Evolutionary conservation across 352 stramenopile species (phyloP).

Genomic region (Pythium volutum): DNA sequence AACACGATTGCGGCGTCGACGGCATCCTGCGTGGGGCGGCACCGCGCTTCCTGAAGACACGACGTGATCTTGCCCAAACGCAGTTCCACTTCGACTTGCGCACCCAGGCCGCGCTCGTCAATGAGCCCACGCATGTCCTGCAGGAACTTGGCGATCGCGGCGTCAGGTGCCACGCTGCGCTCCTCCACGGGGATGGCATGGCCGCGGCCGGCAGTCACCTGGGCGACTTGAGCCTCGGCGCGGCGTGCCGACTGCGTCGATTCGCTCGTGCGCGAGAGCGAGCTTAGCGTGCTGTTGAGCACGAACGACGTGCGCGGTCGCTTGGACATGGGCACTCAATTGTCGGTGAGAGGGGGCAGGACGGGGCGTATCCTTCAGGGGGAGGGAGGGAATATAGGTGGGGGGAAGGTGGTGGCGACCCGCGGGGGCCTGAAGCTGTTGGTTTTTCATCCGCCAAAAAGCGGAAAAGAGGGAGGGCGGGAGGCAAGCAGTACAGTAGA

Average conservation of each 20-base stretch:
- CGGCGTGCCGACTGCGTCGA: conserved; percentile 67
- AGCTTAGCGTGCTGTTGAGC: conserved; percentile 70
- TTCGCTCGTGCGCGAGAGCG: conserved; percentile 74
- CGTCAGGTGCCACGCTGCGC: conserved; percentile 59
- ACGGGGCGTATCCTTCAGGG: neutral
- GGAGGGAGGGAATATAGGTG: too few relatives aligned
- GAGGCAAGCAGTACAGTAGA: neutral
- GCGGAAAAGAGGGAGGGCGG: neutral
- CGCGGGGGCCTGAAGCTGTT: neutral
- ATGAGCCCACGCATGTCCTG: conserved; percentile 74
- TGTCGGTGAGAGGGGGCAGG: neutral
- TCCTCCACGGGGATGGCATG: conserved; percentile 75
- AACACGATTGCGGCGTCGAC: conserved; percentile 73
- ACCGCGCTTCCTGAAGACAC: conserved; percentile 68
- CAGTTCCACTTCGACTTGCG: conserved; percentile 81
- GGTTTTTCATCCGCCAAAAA: neutral
- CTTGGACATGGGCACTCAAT: conserved; percentile 69
- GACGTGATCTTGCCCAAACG: conserved; percentile 82
- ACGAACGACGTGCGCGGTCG: conserved; percentile 33
- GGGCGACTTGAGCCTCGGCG: conserved; percentile 69
- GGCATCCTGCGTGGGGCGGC: conserved; percentile 64
- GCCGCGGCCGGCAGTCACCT: conserved; percentile 65
- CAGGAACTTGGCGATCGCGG: conserved; percentile 77
- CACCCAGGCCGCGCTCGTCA: conserved; percentile 74
- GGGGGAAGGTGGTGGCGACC: neutral